A percentile compares a stretch with the other conserved stretches of the same genome.
These are phyloP conservation scores for Macrocybe gigantea DNA, from an alignment of 768 basidiomycete species.

Conservation along the genomic window DNA sequence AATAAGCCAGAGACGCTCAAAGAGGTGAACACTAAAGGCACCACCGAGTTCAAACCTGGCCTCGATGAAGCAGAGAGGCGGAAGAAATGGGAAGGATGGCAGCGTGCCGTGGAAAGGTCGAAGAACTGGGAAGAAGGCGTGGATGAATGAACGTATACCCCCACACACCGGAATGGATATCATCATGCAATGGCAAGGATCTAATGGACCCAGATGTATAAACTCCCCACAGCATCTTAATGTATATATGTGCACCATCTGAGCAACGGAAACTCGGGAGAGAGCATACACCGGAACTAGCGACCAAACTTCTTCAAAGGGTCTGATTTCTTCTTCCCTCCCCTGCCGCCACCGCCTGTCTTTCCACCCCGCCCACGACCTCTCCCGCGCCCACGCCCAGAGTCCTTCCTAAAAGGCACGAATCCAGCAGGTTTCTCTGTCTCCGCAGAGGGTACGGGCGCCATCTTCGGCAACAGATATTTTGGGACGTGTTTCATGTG, in stretches of 20 bases:
- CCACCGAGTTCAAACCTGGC: constrained; percentile 57
- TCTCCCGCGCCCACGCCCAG: constrained; percentile 49
- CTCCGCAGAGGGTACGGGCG: constrained; percentile 38
- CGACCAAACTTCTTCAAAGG: constrained; percentile 74
- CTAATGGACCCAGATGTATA: too few species aligned
- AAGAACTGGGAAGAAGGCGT: constrained; percentile 63
- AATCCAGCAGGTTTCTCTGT: constrained; percentile 43
- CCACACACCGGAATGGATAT: neutral
- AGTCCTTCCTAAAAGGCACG: constrained; percentile 68
- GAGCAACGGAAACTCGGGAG: neutral
- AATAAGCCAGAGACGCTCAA: constrained; percentile 73
- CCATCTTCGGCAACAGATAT: constrained; percentile 83
- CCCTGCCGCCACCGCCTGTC: constrained; percentile 42
- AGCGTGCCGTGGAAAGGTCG: constrained; percentile 81
- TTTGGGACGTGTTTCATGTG: constrained; percentile 96
- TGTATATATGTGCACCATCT: neutral
- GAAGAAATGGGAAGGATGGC: constrained; percentile 77
- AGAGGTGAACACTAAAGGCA: constrained; percentile 86
- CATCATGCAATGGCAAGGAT: too few species aligned
- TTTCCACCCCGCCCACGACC: constrained; percentile 47
- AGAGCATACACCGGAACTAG: constrained; percentile 11
- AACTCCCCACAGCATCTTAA: too few species aligned
- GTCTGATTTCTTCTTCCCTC: constrained; percentile 71
- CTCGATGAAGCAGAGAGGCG: constrained; percentile 48
- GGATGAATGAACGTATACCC: neutral